A percentile compares a stretch with the other conserved stretches of the same genome.
phyloP scores from a whole-genome alignment of 805 yeast species.

The Saccharomycopsis malanga region DNA sequence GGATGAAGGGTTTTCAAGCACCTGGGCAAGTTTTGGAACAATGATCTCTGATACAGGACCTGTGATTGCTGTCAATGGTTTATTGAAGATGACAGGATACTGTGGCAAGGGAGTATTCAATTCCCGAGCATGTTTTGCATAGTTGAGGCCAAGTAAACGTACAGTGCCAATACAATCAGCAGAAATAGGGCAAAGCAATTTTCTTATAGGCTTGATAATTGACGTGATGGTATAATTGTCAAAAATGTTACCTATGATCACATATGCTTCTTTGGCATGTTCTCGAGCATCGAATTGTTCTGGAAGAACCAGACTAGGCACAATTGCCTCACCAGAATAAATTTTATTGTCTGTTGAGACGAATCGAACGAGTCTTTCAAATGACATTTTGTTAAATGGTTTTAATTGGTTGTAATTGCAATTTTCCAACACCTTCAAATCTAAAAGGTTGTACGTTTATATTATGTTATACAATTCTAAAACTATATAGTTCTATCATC shows the following conservation, averaged over 20 bases:
- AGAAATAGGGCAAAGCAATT: constrained; percentile 37
- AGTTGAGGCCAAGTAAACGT: constrained; percentile 47
- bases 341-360: constrained; percentile 37
- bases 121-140: constrained; percentile 37
- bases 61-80: constrained; percentile 40
- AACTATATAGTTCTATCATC: background rate
- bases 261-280: constrained; percentile 34
- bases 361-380: constrained; percentile 36
- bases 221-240: constrained; percentile 33
- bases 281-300: constrained; percentile 31
- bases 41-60: constrained; percentile 38
- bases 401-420: background rate
- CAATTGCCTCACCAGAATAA: constrained; percentile 44
- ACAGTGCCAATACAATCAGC: constrained; percentile 33
- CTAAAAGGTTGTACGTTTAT: background rate
- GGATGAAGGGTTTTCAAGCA: constrained; percentile 5
- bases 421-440: background rate
- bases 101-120: constrained; percentile 36
- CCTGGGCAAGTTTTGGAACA: constrained; percentile 36
- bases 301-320: constrained; percentile 23
- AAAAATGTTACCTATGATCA: constrained; percentile 43
- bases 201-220: constrained; percentile 28
- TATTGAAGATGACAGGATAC: constrained; percentile 44
- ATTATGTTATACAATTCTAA: background rate
- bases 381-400: constrained; percentile 10